Base-by-base conservation (phyloP, 1,139 yeast genomes). In the Suhomyces ambrosiae region DNA sequence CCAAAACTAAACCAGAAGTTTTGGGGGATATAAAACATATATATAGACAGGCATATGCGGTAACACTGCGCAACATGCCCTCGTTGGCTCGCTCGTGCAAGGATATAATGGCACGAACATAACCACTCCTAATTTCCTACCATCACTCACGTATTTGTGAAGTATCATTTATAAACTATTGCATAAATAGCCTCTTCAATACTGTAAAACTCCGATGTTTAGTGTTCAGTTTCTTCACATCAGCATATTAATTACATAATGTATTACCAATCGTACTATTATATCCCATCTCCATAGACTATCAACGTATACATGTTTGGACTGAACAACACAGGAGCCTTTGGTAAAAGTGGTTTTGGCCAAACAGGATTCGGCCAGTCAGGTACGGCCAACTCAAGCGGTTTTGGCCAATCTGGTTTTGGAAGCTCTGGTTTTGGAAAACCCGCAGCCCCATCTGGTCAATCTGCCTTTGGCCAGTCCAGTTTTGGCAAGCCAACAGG, bases 21-120 rank as follows among this genome's bases (percentile, higher is more conserved):
- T 56, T 84, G 8, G 59, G 63, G 4, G 79, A 79, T 43, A 75
- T 85, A 31, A 61, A 85, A 8, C 63, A 61, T 16, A 66, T 82
- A 51, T 92, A 88, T 56, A 71, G 75, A 45, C 81, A 79, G 32
- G 88, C 86, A 7, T 82, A 65, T 52, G 64, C 61, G 2, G 59
- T 63, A 33, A 63, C 70, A 33, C 64, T 62, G 6, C 68, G 58
- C 36, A 65, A 65, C 35, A 57, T 63, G 35, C 52, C 52, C 16
- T 48, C 56, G 16, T 49, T 70, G 33, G 53, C 59, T 1, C 55
- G 43, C 23, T 48, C 59, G 14, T 62, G 63, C 42, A 49, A 49
- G 33, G 42, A 32, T 7, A 34, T 31, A 12, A 23, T 33, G 30
- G 30, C 34, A 4, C 29, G n/a, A 10, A 15, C 23, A 18, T 24